Percentiles rank a stretch among this genome's conserved stretches.
These are phyloP conservation scores for Salix caprea DNA, from an alignment of 345 rosid genomes.

Conservation along the genomic window DNA sequence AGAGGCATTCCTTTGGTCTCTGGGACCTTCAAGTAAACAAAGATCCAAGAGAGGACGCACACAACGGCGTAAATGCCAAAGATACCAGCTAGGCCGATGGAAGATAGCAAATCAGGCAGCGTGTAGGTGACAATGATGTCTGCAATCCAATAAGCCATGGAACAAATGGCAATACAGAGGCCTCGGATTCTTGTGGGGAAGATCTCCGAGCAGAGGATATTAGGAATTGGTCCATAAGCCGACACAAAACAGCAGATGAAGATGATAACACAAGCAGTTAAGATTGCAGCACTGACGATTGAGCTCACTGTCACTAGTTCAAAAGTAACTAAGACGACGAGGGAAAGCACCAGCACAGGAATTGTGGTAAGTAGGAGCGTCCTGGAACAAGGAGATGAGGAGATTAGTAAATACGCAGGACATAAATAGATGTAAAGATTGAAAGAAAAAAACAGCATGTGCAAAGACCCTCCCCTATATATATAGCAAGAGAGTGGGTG, in stretches of 20 bases:
- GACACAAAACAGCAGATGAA: conserved; percentile 89
- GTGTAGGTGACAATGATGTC: conserved; percentile 91
- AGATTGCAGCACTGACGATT: conserved; percentile 56
- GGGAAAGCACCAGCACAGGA: conserved; percentile 71
- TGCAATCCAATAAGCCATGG: conserved; percentile 75
- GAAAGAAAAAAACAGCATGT: background rate
- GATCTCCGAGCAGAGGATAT: conserved; percentile 94
- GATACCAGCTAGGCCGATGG: conserved; percentile 73
- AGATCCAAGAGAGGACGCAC: conserved; percentile 73
- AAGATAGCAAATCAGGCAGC: conserved; percentile 73
- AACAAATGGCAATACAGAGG: conserved; percentile 89
- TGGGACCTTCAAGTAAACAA: conserved; percentile 86
- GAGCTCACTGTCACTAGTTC: conserved; percentile 50
- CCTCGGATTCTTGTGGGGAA: conserved; percentile 98
- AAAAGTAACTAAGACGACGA: conserved; percentile 55
- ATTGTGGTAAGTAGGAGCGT: conserved; percentile 70
- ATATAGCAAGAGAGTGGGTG: background rate
- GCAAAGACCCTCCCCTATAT: background rate
- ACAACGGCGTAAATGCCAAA: conserved; percentile 75
- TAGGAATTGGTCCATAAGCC: conserved; percentile 90
- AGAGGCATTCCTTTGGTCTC: conserved; percentile 99
- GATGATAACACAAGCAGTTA: conserved; percentile 69
- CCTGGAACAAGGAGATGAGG: conserved; percentile 44
- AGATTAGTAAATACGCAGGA: background rate
- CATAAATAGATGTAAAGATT: background rate